These are phyloP conservation scores for Alternaria sp. DNA, from an alignment of 2,329 filamentous ascomycete genomes.

Conservation along the genomic window DNA sequence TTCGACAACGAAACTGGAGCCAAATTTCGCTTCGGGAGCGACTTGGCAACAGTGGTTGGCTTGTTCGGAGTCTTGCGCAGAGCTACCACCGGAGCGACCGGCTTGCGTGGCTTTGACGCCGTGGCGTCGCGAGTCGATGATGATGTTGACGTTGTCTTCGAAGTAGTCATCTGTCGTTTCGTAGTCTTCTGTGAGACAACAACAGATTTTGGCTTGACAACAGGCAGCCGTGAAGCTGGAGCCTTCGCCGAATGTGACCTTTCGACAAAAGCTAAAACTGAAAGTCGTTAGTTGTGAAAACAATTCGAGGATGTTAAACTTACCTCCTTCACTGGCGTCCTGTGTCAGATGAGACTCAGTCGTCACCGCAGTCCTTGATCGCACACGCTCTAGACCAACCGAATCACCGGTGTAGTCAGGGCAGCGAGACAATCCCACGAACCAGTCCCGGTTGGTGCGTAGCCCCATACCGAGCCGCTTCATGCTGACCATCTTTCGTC, in stretches of 20 bases:
- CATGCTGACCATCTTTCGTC: not conserved
- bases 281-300: not conserved
- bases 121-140: not conserved
- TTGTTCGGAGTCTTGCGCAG: not conserved
- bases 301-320: not conserved
- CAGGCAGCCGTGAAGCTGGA: not conserved
- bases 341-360: not conserved
- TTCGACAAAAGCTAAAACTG: not conserved
- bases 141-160: not conserved
- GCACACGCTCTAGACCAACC: not conserved
- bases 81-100: not conserved
- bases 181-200: not conserved
- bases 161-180: not conserved
- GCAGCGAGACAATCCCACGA: not conserved
- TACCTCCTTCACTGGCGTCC: not conserved
- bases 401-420: not conserved
- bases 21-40: not conserved
- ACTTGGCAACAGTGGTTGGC: not conserved
- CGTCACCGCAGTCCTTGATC: not conserved
- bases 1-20: not conserved
- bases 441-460: not conserved
- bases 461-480: not conserved
- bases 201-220: not conserved
- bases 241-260: not conserved
- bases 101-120: not conserved